Base-by-base conservation (phyloP, 1,284 basidiomycete genomes). In the Rhodotorula sp. region DNA sequence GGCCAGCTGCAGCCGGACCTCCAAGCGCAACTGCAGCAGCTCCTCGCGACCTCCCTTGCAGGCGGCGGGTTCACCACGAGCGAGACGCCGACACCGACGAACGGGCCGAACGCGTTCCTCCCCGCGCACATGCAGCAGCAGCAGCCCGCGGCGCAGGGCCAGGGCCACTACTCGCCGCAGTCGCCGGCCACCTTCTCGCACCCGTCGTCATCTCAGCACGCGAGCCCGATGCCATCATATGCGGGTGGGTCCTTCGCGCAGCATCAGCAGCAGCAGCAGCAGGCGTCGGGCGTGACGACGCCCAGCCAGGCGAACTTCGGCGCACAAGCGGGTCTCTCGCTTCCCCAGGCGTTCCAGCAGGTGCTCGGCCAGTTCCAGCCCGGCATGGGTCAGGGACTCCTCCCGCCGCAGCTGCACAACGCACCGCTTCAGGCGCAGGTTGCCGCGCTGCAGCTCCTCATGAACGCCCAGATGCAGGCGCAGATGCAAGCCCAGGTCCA, bases 161-260 rank as follows among this genome's bases (percentile, higher is more conserved):
- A 39, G n/a, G 10, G 25, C 21, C 32, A 25, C 56, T 44, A 53
- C 29, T 51, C 61, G 48, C 67, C 61, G 3, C 61, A 44, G 8
- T 50, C 53, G 34, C 53, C 67, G 19, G 50, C 55, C 9, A 21
- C 10, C 13, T 63, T 29, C 12, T 17, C 37, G 25, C 50, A 53
- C 13, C 58, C 41, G 15, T 46, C 65, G 5, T 56, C 67, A 21
- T 63, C 62, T n/a, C 62, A 55, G 4, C 62, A 63, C 7, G 39
- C 62, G 4, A 63, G 62, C 25, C 67, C 67, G 44, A 59, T 68
- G 56, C 55, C 67, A 21, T 13, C 21, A 4, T 64, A 63, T n/a
- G 25, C 46, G 5, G 17, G 36, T n/a, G 15, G 36, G 29, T 32
- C 29, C 19, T 15, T 22, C 70, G 62, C 15, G 34, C 62, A 61